Evolutionary conservation across 805 yeast species (phyloP).

Genomic region (Helenozyma rhizophorensis): DNA sequence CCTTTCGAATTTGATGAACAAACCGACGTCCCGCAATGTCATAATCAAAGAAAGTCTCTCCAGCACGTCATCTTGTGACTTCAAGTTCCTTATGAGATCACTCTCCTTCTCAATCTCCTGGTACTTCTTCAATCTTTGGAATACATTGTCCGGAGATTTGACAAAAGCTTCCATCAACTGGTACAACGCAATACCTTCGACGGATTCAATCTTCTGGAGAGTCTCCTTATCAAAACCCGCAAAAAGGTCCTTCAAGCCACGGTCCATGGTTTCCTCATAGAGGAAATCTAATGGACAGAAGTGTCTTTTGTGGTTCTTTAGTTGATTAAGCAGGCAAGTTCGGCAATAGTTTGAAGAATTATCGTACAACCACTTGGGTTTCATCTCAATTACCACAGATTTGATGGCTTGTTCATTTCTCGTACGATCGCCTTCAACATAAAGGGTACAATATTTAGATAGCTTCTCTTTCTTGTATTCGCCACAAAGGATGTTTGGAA

Average conservation of each 20-base stretch:
- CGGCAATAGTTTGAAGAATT: conserved; percentile 12
- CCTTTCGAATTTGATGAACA: conserved; percentile 40
- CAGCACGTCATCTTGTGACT: conserved; percentile 33
- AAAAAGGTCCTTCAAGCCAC: conserved; percentile 11
- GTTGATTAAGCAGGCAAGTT: conserved; percentile 13
- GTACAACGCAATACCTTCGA: conserved; percentile 1
- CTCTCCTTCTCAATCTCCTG: conserved; percentile 31
- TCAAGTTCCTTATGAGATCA: conserved; percentile 27
- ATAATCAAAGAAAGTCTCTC: conserved; percentile 40
- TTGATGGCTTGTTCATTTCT: neutral
- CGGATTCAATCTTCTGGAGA: conserved; percentile 1
- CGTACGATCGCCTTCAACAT: conserved; percentile 10
- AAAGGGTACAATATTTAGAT: conserved; percentile 35
- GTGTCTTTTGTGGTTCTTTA: conserved; percentile 11
- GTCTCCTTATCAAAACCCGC: conserved; percentile 5
- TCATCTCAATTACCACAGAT: conserved; percentile 11
- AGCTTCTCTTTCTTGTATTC: conserved; percentile 22
- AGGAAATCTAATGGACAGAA: conserved; percentile 15
- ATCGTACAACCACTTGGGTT: conserved; percentile 18
- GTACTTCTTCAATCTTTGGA: conserved; percentile 30
- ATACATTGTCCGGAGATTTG: conserved; percentile 7
- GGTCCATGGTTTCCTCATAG: conserved; percentile 1
- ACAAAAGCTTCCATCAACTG: conserved; percentile 1
- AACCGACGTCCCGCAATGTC: conserved; percentile 56
- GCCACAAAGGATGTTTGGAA: conserved; percentile 38